Conservation (phyloP, 495 filamentous ascomycete species). For the Aspergillus leporis region DNA sequence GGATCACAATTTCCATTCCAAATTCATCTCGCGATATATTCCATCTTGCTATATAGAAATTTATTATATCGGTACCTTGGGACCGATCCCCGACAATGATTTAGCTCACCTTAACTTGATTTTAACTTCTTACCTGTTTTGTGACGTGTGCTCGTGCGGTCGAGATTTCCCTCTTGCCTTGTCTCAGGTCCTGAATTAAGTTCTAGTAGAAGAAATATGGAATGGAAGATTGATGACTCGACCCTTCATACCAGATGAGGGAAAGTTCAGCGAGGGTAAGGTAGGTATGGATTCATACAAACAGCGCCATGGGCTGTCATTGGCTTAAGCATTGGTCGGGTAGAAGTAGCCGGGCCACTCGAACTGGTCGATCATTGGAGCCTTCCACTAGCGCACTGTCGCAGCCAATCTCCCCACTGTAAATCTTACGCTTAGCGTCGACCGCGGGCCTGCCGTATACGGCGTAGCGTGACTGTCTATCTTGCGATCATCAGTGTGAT, state of each 20-base stretch:
- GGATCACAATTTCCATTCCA: too few species aligned
- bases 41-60: background rate
- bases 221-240: constrained; percentile 3
- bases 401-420: background rate
- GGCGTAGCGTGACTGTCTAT: background rate
- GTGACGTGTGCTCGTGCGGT: background rate
- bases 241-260: background rate
- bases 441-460: background rate
- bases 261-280: too few species aligned
- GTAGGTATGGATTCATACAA: background rate
- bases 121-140: constrained; percentile 2
- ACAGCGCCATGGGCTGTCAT: constrained; percentile 14
- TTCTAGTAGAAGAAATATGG: constrained; percentile 1
- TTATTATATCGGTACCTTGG: background rate
- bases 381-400: background rate
- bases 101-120: background rate
- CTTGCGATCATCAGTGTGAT: background rate
- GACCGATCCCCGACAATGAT: background rate
- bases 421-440: background rate
- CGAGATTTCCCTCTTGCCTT: background rate
- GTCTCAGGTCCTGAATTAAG: background rate
- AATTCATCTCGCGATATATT: too few species aligned
- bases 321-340: constrained; percentile 14
- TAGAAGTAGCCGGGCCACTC: constrained; percentile 20
- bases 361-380: constrained; percentile 15